A percentile compares a stretch with the other conserved stretches of the same genome.
phyloP scores from a whole-genome alignment of 257 asterid genomes.

The Gynochthodes officinalis region DNA sequence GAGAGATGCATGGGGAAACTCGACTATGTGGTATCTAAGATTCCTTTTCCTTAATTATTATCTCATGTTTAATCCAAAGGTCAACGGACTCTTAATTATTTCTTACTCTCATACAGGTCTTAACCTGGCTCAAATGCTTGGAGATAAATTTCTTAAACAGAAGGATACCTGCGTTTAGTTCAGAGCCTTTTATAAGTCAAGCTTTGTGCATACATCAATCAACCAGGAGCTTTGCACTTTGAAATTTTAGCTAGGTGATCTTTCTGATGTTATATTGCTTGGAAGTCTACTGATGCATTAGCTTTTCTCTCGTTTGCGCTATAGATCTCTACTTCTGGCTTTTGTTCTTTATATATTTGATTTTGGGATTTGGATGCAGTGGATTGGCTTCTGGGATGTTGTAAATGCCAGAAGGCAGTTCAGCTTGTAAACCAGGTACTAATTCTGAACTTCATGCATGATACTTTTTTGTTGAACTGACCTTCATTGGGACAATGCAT shows the following conservation, averaged over 20 bases:
- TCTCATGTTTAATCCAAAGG: slow-evolving; percentile 9
- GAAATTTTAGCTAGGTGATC: slow-evolving; percentile 88
- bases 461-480: slow-evolving; percentile 7
- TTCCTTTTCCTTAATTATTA: slow-evolving; percentile 8
- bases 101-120: slow-evolving; percentile 50
- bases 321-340: neutral
- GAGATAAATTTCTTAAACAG: slow-evolving; percentile 93
- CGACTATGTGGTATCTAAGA: slow-evolving; percentile 72
- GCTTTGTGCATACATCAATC: slow-evolving; percentile 48
- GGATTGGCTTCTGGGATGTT: slow-evolving; percentile 99
- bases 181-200: slow-evolving; percentile 88
- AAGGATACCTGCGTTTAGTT: slow-evolving; percentile 82
- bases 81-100: slow-evolving; percentile 14
- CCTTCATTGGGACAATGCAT: neutral
- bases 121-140: slow-evolving; percentile 96
- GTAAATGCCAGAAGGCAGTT: slow-evolving; percentile 63
- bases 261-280: slow-evolving; percentile 6
- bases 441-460: neutral
- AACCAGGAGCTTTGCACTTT: slow-evolving; percentile 59
- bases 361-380: slow-evolving; percentile 35
- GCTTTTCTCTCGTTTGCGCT: neutral
- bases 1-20: slow-evolving; percentile 87
- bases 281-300: slow-evolving; percentile 12
- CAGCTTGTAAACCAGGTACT: slow-evolving; percentile 81
- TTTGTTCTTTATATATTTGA: neutral